Percentiles rank a stretch among this genome's conserved stretches.
These are phyloP conservation scores for Trametes pubescens DNA, from an alignment of 1,284 basidiomycete genomes.

Conservation along the genomic window DNA sequence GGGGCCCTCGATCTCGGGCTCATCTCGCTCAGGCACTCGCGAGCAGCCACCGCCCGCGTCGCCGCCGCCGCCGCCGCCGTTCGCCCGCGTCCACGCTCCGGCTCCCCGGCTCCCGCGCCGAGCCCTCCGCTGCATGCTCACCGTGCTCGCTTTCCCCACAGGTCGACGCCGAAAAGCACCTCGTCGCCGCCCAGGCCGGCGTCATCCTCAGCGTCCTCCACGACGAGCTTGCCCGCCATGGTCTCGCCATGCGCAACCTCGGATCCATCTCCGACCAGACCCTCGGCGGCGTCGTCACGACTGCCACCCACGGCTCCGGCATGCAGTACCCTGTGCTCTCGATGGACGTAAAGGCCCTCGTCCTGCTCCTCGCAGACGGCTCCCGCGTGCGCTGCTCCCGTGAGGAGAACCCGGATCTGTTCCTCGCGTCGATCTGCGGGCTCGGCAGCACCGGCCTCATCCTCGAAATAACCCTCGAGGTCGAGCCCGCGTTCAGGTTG, in stretches of 20 bases:
- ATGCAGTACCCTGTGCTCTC: constrained; percentile 85
- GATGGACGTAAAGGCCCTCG: constrained; percentile 80
- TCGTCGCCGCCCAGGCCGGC: constrained; percentile 80
- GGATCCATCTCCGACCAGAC: constrained; percentile 98
- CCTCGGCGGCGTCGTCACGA: constrained; percentile 92
- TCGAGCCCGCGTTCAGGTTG: constrained; percentile 87
- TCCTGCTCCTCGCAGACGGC: constrained; percentile 79
- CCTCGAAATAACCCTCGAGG: constrained; percentile 78
- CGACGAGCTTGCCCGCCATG: constrained; percentile 67
- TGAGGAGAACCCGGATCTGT: constrained; percentile 75
- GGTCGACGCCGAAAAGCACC: constrained; percentile 77
- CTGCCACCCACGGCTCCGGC: constrained; percentile 95
- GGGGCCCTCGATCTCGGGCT: constrained; percentile 24
- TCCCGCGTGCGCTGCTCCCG: constrained; percentile 74
- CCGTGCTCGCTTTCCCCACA: constrained; percentile 43
- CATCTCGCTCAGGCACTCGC: constrained; percentile 30
- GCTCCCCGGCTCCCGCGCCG: constrained; percentile 8
- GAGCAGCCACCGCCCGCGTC: not conserved
- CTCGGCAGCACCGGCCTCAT: constrained; percentile 95
- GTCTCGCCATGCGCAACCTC: constrained; percentile 90
- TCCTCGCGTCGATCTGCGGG: constrained; percentile 92
- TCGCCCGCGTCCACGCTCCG: constrained; percentile 14
- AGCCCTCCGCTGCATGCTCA: not conserved
- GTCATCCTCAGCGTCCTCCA: constrained; percentile 83
- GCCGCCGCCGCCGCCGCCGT: not conserved